Conservation (phyloP, 176 grass and related monocot genomes). For the Zizania latifolia region DNA sequence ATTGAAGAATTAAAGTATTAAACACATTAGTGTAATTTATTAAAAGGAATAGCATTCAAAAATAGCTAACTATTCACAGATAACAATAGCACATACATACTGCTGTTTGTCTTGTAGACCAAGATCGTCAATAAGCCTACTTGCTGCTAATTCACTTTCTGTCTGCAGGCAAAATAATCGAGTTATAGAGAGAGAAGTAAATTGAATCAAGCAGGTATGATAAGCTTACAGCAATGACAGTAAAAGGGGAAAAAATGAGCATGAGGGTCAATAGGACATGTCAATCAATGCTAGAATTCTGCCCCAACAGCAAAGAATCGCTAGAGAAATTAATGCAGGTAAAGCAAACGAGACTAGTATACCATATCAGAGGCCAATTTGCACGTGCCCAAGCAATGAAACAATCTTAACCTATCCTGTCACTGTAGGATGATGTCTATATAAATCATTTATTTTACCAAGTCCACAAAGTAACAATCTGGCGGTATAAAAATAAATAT, state of each 20-base stretch:
- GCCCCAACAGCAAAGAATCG: too few species aligned
- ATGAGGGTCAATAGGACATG: too few species aligned
- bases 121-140: slow-evolving; percentile 78
- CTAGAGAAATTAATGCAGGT: too few species aligned
- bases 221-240: too few species aligned
- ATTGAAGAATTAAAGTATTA: slow-evolving; percentile 9
- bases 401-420: neutral
- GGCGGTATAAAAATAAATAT: neutral
- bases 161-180: slow-evolving; percentile 24
- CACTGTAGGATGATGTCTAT: neutral
- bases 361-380: neutral
- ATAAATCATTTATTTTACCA: neutral
- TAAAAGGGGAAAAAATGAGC: too few species aligned
- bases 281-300: too few species aligned
- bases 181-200: neutral
- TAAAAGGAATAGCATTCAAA: neutral
- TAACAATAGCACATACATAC: slow-evolving; percentile 58
- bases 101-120: slow-evolving; percentile 68
- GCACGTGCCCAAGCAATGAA: neutral
- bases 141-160: slow-evolving; percentile 50
- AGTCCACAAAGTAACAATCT: neutral
- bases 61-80: slow-evolving; percentile 15
- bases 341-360: neutral
- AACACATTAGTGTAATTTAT: slow-evolving; percentile 16
- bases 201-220: neutral